Conservation (phyloP, 2,329 filamentous ascomycete genomes). For the Myriangium duriaei region DNA sequence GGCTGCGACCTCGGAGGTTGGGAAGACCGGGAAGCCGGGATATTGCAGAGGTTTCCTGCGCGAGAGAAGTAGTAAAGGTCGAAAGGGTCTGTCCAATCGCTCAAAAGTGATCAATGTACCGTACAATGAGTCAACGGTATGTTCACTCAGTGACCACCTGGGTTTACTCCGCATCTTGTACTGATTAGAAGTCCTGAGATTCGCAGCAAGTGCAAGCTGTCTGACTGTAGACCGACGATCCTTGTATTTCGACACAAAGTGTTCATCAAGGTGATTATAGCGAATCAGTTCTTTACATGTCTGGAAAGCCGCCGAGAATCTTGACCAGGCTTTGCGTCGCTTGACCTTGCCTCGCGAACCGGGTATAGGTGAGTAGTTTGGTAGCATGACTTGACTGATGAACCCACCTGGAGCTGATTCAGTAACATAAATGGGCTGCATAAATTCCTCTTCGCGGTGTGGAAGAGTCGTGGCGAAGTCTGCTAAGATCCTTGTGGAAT, state of each 20-base stretch:
- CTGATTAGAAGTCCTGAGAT: conserved; percentile 56
- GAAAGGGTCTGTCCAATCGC: conserved; percentile 46
- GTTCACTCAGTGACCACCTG: conserved; percentile 48
- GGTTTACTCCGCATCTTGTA: conserved; percentile 77
- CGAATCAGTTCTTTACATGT: conserved; percentile 59
- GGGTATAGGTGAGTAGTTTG: conserved; percentile 58
- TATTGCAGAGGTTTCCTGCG: conserved; percentile 51
- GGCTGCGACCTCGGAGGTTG: conserved; percentile 51
- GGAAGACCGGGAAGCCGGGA: conserved; percentile 58
- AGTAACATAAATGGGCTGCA: conserved; percentile 50
- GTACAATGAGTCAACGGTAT: conserved; percentile 45
- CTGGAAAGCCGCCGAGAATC: conserved; percentile 79
- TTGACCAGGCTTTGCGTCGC: conserved; percentile 62
- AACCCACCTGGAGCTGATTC: conserved; percentile 46
- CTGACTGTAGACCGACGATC: conserved; percentile 67
- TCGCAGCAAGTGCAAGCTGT: conserved; percentile 78
- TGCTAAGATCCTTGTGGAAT: conserved; percentile 58
- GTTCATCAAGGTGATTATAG: conserved; percentile 55
- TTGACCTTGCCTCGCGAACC: conserved; percentile 52
- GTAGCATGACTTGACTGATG: conserved; percentile 66
- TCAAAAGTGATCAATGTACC: conserved; percentile 49
- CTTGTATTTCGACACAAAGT: conserved; percentile 60
- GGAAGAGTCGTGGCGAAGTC: conserved; percentile 62
- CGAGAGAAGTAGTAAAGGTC: conserved; percentile 59
- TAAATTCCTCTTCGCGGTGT: conserved; percentile 38